Conservation (phyloP, 306 rosid genomes). For the Glycine soja region DNA sequence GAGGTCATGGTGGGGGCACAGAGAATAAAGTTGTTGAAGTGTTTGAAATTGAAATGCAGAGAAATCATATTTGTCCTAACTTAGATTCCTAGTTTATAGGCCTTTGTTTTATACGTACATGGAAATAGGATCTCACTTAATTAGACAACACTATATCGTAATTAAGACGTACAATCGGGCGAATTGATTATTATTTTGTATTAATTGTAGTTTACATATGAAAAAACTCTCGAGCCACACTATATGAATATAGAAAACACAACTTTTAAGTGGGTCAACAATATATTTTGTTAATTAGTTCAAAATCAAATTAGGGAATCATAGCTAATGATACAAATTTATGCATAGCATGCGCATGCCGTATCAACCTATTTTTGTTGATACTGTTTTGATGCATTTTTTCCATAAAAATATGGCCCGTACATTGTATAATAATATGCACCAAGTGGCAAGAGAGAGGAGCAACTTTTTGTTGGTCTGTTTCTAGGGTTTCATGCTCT, state of each 20-base stretch:
- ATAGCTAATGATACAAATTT: constrained; percentile 3
- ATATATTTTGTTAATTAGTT: not conserved
- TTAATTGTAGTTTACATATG: too few species aligned
- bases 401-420: not conserved
- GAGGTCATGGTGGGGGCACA: not conserved
- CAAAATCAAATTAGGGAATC: not conserved
- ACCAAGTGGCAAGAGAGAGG: not conserved
- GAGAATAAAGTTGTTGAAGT: constrained; percentile 4
- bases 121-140: not conserved
- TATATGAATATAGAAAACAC: too few species aligned
- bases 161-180: not conserved
- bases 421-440: not conserved
- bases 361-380: not conserved
- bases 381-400: not conserved
- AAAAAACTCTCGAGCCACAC: too few species aligned
- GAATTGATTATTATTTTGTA: not conserved
- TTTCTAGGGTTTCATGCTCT: not conserved
- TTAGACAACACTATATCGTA: not conserved
- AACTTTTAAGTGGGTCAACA: too few species aligned
- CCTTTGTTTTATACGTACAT: not conserved
- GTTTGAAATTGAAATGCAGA: not conserved
- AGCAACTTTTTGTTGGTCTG: not conserved
- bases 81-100: not conserved
- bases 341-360: not conserved
- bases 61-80: constrained; percentile 22